A percentile compares a stretch with the other conserved stretches of the same genome.
phyloP scores from a whole-genome alignment of 352 stramenopile genomes.

The Chrysophaeum taylorii region DNA sequence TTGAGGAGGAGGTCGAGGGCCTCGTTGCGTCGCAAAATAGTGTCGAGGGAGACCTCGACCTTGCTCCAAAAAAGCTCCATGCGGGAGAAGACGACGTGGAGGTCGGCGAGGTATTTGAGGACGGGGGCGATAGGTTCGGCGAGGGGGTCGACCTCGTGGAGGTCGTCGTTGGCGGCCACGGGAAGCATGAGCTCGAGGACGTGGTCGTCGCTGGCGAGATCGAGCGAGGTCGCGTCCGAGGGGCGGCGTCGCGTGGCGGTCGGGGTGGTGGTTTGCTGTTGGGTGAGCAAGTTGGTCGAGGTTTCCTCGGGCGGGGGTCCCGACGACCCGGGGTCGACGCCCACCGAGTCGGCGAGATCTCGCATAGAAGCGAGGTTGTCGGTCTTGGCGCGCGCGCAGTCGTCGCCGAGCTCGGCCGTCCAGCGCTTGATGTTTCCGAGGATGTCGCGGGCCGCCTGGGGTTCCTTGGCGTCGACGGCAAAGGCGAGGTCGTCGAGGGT shows the following conservation, averaged over 20 bases:
- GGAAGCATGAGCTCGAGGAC: constrained; percentile 6
- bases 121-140: neutral
- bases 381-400: neutral
- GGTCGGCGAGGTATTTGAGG: neutral
- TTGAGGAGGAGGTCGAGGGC: neutral
- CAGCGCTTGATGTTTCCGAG: neutral
- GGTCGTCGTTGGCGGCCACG: neutral
- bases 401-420: neutral
- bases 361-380: constrained; percentile 4
- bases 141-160: neutral
- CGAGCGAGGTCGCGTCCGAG: no score
- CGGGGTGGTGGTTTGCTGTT: neutral
- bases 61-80: constrained; percentile 15
- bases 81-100: constrained; percentile 7
- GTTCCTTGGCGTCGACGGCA: neutral
- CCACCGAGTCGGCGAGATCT: neutral
- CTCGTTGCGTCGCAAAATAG: neutral
- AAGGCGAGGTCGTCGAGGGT: neutral
- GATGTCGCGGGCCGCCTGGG: neutral
- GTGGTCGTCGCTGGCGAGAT: constrained; percentile 5
- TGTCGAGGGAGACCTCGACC: constrained; percentile 1
- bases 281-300: neutral
- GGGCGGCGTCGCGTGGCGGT: no score
- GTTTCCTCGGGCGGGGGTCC: neutral
- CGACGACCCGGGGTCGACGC: neutral